Evolutionary conservation across 257 asterid species (phyloP), one percentile per base, ranked within the genome.

Genomic region (Solanum bulbocastanum): DNA sequence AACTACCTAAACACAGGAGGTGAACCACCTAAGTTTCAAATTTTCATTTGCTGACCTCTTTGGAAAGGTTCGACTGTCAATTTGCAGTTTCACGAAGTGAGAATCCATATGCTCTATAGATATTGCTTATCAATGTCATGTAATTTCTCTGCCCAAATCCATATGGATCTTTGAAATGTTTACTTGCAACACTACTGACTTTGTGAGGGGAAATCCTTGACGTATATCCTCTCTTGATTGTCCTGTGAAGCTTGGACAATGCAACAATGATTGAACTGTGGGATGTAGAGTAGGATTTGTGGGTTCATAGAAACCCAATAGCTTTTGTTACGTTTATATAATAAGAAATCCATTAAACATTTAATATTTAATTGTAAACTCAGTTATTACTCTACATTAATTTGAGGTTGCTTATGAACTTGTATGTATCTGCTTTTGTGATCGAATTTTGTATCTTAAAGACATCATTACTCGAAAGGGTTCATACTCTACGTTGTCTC

Each of bases 1-100:
- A 96, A 95, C 94, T 94, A 94, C 91, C 94, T 96, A 89, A 93
- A 95, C 85, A 92, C 95, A 79, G 98, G 98, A 91, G 87, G 86
- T 84, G 86, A 91, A 79, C 88, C 20, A 44, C 93, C 98, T 66
- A 88, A 91, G 18, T 96, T 90, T 88, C 93, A 94, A 82, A 82
- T 94, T 62, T 95, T 96, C 91, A 88, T 96, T 73, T 95, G 99
- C 94, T 94, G 96, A 95, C 86, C 36, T 87, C 74, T 87, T 87
- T 91, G 25, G 25, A 22, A 78, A 88, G 83, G 93, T 89, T 79
- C 44, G 62, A 52, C 10, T 42, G 39, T 39, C 83, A 76, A 13
- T 40, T 85, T 22, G 39, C 83, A 44, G 66, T 66, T 85, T 39
- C 83, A 32, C 87, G 42, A 72, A 86, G 83, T 46, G 60, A 78